Conservation (phyloP, 202 grass and related monocot genomes). For the Bolboschoenoplectus hybrid region DNA sequence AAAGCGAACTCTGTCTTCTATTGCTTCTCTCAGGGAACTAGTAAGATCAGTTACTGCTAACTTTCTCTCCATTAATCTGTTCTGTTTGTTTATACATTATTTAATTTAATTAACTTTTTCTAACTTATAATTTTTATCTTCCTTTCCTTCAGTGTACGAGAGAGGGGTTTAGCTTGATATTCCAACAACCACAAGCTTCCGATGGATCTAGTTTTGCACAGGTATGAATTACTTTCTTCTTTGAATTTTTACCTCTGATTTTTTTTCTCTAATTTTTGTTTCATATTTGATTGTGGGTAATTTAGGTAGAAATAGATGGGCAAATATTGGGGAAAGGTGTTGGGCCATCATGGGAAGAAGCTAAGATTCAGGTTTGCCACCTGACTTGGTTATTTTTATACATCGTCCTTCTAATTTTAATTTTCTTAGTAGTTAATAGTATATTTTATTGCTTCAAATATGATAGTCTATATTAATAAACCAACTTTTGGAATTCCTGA, state of each 20-base stretch:
- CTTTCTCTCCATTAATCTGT: conserved; percentile 28
- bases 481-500: background rate
- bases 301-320: conserved; percentile 78
- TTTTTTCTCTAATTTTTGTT: conserved; percentile 35
- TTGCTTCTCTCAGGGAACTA: conserved; percentile 74
- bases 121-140: conserved; percentile 23
- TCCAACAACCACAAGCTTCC: conserved; percentile 49
- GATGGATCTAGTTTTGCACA: conserved; percentile 64
- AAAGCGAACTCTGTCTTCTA: conserved; percentile 44
- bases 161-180: conserved; percentile 70
- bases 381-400: background rate
- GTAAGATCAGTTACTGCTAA: conserved; percentile 51
- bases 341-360: conserved; percentile 89
- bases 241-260: conserved; percentile 25
- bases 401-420: background rate
- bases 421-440: background rate
- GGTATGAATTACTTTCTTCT: conserved; percentile 48
- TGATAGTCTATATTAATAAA: background rate
- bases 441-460: conserved; percentile 7
- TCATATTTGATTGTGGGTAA: conserved; percentile 24
- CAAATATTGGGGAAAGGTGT: conserved; percentile 68
- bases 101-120: conserved; percentile 37
- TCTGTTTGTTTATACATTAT: conserved; percentile 7
- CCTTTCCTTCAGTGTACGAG: conserved; percentile 51
- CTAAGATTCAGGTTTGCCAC: conserved; percentile 65